Evolutionary conservation across 305 asterid genomes (phyloP).

Genomic region (Stenogyne calaminthoides): DNA sequence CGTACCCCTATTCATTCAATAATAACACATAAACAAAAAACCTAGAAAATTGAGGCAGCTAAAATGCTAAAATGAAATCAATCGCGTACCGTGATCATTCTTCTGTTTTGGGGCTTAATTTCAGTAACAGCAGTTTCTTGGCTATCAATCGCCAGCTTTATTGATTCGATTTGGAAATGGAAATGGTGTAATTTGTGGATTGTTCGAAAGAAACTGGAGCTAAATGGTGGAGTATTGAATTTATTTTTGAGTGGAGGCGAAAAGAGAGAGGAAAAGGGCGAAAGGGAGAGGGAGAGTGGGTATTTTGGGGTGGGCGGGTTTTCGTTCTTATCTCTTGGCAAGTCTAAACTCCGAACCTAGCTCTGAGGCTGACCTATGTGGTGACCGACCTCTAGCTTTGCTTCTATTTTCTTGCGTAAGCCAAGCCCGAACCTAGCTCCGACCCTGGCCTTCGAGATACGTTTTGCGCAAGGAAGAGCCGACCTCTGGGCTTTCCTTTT

Average conservation of each 20-base stretch:
- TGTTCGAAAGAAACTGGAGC: conserved; percentile 3
- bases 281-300: background rate
- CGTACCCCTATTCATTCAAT: background rate
- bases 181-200: background rate
- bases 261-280: conserved; percentile 38
- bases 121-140: conserved; percentile 61
- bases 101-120: conserved; percentile 64
- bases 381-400: conserved; percentile 46
- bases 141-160: conserved; percentile 80
- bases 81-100: conserved; percentile 57
- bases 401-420: conserved; percentile 39
- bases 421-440: conserved; percentile 61
- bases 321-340: conserved; percentile 74
- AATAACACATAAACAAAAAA: background rate
- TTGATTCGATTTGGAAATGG: background rate
- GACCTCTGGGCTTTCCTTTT: conserved; percentile 65
- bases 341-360: conserved; percentile 58
- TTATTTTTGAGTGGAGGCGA: conserved; percentile 56
- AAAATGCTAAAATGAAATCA: background rate
- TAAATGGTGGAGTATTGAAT: conserved; percentile 34
- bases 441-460: conserved; percentile 41
- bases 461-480: conserved; percentile 15
- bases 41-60: background rate
- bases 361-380: conserved; percentile 42
- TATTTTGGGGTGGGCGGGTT: background rate